Conservation (phyloP, 495 filamentous ascomycete species). For the Lophiotrema nucula region DNA sequence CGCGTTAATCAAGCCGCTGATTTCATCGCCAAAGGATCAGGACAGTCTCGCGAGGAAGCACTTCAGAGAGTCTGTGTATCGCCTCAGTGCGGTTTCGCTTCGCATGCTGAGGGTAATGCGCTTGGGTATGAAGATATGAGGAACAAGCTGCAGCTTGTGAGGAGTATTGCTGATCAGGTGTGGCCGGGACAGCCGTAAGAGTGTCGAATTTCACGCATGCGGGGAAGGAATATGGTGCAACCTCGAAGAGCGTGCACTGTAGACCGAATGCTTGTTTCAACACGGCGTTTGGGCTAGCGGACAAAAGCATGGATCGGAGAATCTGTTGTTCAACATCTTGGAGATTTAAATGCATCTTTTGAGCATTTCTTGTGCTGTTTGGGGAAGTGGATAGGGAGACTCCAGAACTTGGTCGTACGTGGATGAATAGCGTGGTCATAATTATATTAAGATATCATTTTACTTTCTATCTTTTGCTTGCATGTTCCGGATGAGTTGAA, state of each 20-base stretch:
- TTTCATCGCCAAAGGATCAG: conserved; percentile 53
- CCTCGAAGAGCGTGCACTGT: not conserved
- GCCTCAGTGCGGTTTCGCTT: conserved; percentile 69
- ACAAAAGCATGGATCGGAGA: not conserved
- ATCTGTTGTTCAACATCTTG: not conserved
- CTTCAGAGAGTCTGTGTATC: conserved; percentile 62
- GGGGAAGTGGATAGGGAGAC: no score
- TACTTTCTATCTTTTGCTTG: no score
- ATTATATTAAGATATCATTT: no score
- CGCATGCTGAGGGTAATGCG: conserved; percentile 62
- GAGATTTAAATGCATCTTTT: no score
- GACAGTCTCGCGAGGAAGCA: conserved; percentile 45
- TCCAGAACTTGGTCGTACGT: no score
- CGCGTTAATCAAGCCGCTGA: conserved; percentile 59
- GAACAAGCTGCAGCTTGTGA: conserved; percentile 52
- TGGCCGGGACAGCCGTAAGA: conserved; percentile 46
- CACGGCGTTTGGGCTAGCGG: conserved; percentile 16
- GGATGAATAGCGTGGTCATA: no score
- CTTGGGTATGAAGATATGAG: conserved; percentile 60
- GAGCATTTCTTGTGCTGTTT: no score
- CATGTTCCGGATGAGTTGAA: no score
- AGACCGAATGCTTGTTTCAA: not conserved
- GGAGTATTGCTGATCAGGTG: conserved; percentile 51
- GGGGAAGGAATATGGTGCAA: no score
- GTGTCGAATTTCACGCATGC: no score